phyloP scores from a whole-genome alignment of 441 rosid genomes.

The Kokia cookei region DNA sequence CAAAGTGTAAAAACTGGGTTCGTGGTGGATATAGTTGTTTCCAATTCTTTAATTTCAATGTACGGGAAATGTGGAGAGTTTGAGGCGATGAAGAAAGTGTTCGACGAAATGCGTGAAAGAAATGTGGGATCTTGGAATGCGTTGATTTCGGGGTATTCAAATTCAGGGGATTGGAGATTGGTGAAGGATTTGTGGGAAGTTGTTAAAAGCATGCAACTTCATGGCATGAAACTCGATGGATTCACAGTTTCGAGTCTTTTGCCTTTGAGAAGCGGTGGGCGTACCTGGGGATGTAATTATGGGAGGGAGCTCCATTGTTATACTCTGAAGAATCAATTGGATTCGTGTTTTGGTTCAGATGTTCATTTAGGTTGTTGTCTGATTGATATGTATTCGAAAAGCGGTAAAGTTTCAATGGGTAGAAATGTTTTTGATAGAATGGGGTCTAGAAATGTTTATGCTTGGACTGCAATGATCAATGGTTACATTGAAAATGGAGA shows the following conservation, averaged over 20 bases:
- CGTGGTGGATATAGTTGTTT: conserved; percentile 32
- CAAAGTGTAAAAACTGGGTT: conserved; percentile 34
- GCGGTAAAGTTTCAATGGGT: conserved; percentile 15
- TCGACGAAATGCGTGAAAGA: conserved; percentile 60
- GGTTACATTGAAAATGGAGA: conserved; percentile 41
- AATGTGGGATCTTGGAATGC: conserved; percentile 49
- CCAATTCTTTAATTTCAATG: conserved; percentile 52
- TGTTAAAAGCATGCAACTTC: conserved; percentile 32
- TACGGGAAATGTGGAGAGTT: conserved; percentile 39
- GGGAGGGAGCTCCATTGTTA: conserved; percentile 64
- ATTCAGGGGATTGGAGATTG: conserved; percentile 12
- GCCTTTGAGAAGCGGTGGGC: conserved; percentile 25
- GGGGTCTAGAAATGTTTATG: conserved; percentile 38
- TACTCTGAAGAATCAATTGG: conserved; percentile 31
- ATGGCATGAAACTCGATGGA: conserved; percentile 43
- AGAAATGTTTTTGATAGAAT: conserved; percentile 40
- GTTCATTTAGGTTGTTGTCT: conserved; percentile 52
- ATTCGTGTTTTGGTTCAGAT: conserved; percentile 19
- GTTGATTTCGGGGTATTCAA: conserved; percentile 31
- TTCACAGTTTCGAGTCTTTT: conserved; percentile 52
- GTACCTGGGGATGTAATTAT: conserved; percentile 14
- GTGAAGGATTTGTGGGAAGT: conserved; percentile 17
- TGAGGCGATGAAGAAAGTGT: conserved; percentile 29
- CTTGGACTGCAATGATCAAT: conserved; percentile 66
- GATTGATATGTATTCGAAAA: conserved; percentile 55